A percentile compares a stretch with the other conserved stretches of the same genome.
These are phyloP conservation scores for Aurantiochytrium sp. DNA, from an alignment of 108 stramenopile species.

Conservation along the genomic window DNA sequence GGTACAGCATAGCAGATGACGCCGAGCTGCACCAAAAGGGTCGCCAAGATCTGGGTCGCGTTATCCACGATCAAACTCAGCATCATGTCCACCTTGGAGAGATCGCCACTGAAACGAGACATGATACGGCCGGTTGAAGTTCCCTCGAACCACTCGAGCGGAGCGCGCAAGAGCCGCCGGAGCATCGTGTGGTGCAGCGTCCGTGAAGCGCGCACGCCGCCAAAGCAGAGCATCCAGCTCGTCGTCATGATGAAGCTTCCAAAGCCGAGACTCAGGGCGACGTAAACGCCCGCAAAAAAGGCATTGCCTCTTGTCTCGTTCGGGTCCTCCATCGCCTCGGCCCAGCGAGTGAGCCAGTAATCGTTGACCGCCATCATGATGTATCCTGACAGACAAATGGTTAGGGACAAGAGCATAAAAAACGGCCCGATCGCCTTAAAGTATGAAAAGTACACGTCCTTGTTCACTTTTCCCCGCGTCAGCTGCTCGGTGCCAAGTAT, in stretches of 20 bases:
- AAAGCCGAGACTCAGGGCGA: background rate
- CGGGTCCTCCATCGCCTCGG: background rate
- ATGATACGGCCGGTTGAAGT: slow-evolving; percentile 79
- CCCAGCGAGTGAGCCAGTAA: slow-evolving; percentile 14
- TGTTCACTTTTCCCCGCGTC: background rate
- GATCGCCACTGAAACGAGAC: slow-evolving; percentile 51
- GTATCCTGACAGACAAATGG: slow-evolving; percentile 21
- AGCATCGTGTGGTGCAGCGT: slow-evolving; percentile 70
- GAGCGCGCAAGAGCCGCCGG: slow-evolving; percentile 64
- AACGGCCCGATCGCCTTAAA: background rate
- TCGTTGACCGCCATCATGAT: slow-evolving; percentile 28
- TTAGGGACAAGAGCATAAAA: background rate
- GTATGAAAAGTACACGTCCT: background rate
- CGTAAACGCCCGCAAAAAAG: background rate
- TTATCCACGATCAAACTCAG: slow-evolving; percentile 56
- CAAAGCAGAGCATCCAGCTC: background rate
- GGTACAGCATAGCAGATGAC: slow-evolving; percentile 51
- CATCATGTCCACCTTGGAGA: background rate
- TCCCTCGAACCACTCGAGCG: slow-evolving; percentile 76
- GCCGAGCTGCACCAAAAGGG: slow-evolving; percentile 60
- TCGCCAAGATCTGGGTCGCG: slow-evolving; percentile 48
- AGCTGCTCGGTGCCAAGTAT: slow-evolving; percentile 22
- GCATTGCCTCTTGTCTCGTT: background rate
- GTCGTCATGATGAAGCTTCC: slow-evolving; percentile 18
- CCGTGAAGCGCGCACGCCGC: slow-evolving; percentile 55